Evolutionary conservation across 2,329 filamentous ascomycete genomes (phyloP), one percentile per base, ranked within the genome.

Genomic region (Esteya vermicola): DNA sequence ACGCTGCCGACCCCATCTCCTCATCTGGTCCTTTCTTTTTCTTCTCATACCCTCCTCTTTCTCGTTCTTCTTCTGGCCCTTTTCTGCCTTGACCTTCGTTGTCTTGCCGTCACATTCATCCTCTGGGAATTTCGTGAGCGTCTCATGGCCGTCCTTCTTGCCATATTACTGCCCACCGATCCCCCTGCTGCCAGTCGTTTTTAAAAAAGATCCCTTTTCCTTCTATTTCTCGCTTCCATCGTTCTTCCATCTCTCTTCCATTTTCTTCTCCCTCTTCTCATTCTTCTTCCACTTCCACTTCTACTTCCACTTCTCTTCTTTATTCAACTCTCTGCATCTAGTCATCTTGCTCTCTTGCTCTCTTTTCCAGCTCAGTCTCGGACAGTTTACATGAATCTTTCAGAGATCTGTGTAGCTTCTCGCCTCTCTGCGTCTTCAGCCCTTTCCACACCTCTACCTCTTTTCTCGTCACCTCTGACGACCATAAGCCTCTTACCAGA

Each of bases 151-250:
- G 49, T 49, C 48, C 52, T 48, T 47, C 47, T 54, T 57, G 55
- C 54, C 57, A 61, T 62, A 63, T 62, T 59, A 58, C 59, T 44
- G 49, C 44, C 53, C 47, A 58, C 62, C 61, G 58, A 59, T 52
- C 59, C 61, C 60, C 52, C 53, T 22, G 9, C 28, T 14, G 13
- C 9, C 28, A n/a, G 18, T n/a, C n/a, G 14, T 31, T 31, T 14
- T n/a, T 16, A 14, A 28, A 13, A n/a, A 20, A 20, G 16, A 13
- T 20, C 6, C 19, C 20, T 22, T 20, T 22, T 35, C 33, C 10
- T 20, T 35, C 12, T 20, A 21, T 12, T n/a, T 25, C 12, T 9
- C 21, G 20, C 13, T 23, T n/a, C 12, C 22, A 16, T 25, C 9
- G 10, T 35, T 23, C 19, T 35, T 21, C 21, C 4, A 10, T 8